Evolutionary conservation across 768 basidiomycete species (phyloP), one percentile per base, ranked within the genome.

Genomic region (Tulasnella calospora): DNA sequence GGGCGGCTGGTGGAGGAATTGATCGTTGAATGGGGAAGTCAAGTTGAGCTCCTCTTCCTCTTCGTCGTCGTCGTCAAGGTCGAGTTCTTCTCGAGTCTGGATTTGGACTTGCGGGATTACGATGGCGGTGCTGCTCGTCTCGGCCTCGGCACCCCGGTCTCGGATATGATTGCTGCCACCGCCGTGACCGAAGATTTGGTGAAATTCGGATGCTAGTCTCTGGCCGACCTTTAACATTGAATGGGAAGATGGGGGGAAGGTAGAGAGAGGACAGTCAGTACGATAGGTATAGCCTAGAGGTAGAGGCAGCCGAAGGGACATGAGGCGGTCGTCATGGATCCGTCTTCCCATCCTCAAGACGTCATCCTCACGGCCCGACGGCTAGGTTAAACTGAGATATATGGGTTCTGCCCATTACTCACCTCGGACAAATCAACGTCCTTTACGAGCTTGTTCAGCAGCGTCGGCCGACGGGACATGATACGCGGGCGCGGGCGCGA

Each of bases 271-370:
- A 67, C 15, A 67, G 61, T 67, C 33, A 67, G 61, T 67, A 67
- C 15, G 23, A 3, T 6, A 46, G 10, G 1, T n/a, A 57, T 33
- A 67, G 9, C 2, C 30, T 3, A 13, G 12, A 33, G 33, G 61
- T 33, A 13, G 61, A 67, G 33, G 61, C 61, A 51, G 47, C 47
- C 47, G 47, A 51, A 19, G 30, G 61, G 61, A 3, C 61, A 67
- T 67, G 61, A 67, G 61, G 61, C 61, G 61, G 61, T 67, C 61
- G 61, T 67, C 61, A 67, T 67, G 61, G 61, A 67, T 67, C 9
- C 61, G n/a, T 27, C 61, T 67, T 67, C 61, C 61, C 61, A 67
- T 67, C 61, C 61, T 67, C 61, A 67, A 67, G 61, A 67, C 61
- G 61, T 67, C 61, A 67, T 67, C 61, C 61, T 67, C 57, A 61